Conservation (phyloP, 2,329 filamentous ascomycete species). For the Ceratocystis harringtonii region DNA sequence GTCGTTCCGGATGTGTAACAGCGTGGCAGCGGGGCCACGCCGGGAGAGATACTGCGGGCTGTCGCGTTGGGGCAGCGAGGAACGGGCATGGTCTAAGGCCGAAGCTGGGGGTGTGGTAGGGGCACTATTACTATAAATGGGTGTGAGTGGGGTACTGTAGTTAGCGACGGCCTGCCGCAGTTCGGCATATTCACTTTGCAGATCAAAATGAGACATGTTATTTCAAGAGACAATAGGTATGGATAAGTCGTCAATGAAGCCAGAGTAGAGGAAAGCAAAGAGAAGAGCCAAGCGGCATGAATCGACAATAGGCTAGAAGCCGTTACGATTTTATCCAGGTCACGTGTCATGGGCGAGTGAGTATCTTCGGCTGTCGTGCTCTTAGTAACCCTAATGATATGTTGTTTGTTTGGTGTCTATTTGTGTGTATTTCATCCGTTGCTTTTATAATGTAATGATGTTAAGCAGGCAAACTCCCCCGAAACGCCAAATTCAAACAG, state of each 20-base stretch:
- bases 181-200: slow-evolving; percentile 9
- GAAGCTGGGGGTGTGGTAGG: neutral
- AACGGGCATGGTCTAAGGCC: neutral
- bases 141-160: neutral
- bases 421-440: neutral
- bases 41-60: neutral
- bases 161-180: neutral
- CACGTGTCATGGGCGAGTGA: too few species aligned
- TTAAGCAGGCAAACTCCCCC: neutral
- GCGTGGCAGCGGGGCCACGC: neutral
- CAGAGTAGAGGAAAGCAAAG: too few species aligned
- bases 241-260: neutral
- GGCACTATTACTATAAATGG: neutral
- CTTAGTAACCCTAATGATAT: too few species aligned
- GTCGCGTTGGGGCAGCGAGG: neutral
- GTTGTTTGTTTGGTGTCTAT: too few species aligned
- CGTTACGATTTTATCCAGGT: too few species aligned
- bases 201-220: slow-evolving; percentile 1
- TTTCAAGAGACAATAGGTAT: neutral
- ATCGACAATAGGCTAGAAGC: too few species aligned
- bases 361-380: too few species aligned
- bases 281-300: too few species aligned
- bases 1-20: slow-evolving; percentile 30
- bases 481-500: slow-evolving; percentile 9
- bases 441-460: neutral